A percentile compares a stretch with the other conserved stretches of the same genome.
phyloP scores from a whole-genome alignment of 1,284 basidiomycete species.

The Leccinum subrobustum region DNA sequence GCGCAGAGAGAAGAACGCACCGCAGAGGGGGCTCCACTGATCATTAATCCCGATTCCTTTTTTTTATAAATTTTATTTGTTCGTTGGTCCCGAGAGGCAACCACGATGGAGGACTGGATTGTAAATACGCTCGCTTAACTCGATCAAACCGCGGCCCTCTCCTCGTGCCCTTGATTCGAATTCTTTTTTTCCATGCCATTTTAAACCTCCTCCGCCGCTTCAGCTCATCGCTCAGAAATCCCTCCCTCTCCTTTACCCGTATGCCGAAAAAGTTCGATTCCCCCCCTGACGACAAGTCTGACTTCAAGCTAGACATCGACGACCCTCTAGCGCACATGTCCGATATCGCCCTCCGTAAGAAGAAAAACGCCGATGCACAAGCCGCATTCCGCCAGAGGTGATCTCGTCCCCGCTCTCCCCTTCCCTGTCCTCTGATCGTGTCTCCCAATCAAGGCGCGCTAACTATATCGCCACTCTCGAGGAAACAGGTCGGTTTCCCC shows the following conservation, averaged over 20 bases:
- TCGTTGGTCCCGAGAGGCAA: constrained; percentile 9
- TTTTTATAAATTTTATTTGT: not conserved
- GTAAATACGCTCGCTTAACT: constrained; percentile 40
- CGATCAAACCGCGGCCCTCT: constrained; percentile 46
- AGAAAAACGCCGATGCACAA: constrained; percentile 79
- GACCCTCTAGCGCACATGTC: constrained; percentile 36
- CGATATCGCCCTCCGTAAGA: constrained; percentile 73
- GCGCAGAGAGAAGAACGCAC: not conserved
- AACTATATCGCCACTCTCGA: constrained; percentile 87
- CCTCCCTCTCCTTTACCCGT: constrained; percentile 13
- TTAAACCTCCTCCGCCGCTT: constrained; percentile 38
- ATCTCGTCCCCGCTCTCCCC: constrained; percentile 4
- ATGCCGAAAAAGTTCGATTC: constrained; percentile 49
- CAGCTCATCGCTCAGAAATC: constrained; percentile 21
- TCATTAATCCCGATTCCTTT: not conserved
- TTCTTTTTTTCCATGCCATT: constrained; percentile 59
- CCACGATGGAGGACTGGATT: constrained; percentile 35
- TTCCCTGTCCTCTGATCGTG: constrained; percentile 30
- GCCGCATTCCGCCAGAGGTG: constrained; percentile 48
- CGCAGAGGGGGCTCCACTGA: not conserved
- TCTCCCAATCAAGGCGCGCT: constrained; percentile 59
- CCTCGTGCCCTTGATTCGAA: constrained; percentile 65
- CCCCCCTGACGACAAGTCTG: constrained; percentile 33
- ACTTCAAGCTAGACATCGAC: constrained; percentile 43
- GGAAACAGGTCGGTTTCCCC: constrained; percentile 63